Evolutionary conservation across 208 protist genomes (phyloP).

Genomic region (Leishmania tropica): DNA sequence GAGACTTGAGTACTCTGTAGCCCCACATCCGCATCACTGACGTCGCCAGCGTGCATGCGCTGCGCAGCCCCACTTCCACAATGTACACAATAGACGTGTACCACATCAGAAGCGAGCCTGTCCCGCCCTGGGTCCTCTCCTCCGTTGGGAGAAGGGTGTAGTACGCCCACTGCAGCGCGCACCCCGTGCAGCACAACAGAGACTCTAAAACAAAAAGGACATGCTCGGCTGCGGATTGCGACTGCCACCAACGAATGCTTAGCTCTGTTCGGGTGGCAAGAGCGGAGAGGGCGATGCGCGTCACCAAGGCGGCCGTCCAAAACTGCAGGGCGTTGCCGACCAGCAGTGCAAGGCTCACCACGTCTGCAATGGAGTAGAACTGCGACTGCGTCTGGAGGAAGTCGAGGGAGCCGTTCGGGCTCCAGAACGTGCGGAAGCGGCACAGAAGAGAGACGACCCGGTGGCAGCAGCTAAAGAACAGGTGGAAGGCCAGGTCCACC

Average conservation of each 20-base stretch:
- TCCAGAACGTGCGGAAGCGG: constrained; percentile 14
- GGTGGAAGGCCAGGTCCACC: constrained; percentile 21
- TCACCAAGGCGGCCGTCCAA: constrained; percentile 35
- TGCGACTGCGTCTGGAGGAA: constrained; percentile 26
- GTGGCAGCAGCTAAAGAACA: constrained; percentile 24
- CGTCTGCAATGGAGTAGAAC: constrained; percentile 22
- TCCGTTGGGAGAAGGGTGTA: constrained; percentile 42
- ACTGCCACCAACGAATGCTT: constrained; percentile 37
- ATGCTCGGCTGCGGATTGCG: constrained; percentile 24
- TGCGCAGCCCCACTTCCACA: constrained; percentile 28
- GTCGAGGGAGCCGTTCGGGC: constrained; percentile 15
- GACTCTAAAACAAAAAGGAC: neutral
- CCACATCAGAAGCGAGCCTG: constrained; percentile 39
- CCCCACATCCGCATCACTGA: constrained; percentile 32
- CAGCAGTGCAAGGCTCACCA: constrained; percentile 25
- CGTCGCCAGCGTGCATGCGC: constrained; percentile 15
- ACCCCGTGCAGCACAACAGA: constrained; percentile 14
- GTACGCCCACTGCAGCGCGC: constrained; percentile 71
- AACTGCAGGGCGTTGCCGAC: constrained; percentile 34
- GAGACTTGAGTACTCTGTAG: constrained; percentile 27
- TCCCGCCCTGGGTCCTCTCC: constrained; percentile 16
- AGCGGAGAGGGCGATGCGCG: constrained; percentile 31
- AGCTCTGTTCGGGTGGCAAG: constrained; percentile 31
- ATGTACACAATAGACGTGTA: constrained; percentile 52
- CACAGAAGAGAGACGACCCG: constrained; percentile 7